Conservation (phyloP, 257 asterid genomes). For the Ilex aquifolium region DNA sequence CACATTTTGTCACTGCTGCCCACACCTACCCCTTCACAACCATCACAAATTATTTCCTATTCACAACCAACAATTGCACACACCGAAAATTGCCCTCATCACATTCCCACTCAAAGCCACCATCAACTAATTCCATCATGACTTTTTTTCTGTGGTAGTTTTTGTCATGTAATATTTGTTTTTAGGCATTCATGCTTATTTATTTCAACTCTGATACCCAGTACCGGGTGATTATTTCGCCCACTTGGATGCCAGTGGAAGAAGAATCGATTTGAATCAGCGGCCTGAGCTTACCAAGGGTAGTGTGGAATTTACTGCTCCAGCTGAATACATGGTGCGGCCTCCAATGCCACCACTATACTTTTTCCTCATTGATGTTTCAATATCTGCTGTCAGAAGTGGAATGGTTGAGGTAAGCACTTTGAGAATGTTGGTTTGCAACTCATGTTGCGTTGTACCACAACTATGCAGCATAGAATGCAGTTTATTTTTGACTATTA, state of each 20-base stretch:
- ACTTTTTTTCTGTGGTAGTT: conserved; percentile 10
- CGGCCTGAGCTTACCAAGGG: conserved; percentile 87
- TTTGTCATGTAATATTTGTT: background rate
- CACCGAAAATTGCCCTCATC: no score
- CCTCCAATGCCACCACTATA: conserved; percentile 86
- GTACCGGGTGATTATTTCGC: conserved; percentile 89
- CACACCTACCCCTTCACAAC: no score
- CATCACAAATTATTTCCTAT: no score
- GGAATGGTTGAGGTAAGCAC: conserved; percentile 85
- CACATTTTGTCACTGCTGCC: no score
- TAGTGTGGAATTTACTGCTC: conserved; percentile 77
- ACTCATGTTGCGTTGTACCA: conserved; percentile 1
- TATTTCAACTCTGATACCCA: conserved; percentile 32
- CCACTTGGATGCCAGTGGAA: conserved; percentile 70
- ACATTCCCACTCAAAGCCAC: no score
- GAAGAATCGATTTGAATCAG: conserved; percentile 75
- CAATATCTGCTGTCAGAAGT: conserved; percentile 74
- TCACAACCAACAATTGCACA: no score
- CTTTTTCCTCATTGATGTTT: conserved; percentile 86
- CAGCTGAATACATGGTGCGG: conserved; percentile 85
- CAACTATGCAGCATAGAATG: conserved; percentile 6
- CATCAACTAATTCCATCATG: background rate
- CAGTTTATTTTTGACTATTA: no score
- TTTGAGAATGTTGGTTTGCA: conserved; percentile 3
- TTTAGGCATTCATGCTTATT: conserved; percentile 21